phyloP scores from a whole-genome alignment of 176 grass and related monocot species.

The Tillandsia leiboldiana region DNA sequence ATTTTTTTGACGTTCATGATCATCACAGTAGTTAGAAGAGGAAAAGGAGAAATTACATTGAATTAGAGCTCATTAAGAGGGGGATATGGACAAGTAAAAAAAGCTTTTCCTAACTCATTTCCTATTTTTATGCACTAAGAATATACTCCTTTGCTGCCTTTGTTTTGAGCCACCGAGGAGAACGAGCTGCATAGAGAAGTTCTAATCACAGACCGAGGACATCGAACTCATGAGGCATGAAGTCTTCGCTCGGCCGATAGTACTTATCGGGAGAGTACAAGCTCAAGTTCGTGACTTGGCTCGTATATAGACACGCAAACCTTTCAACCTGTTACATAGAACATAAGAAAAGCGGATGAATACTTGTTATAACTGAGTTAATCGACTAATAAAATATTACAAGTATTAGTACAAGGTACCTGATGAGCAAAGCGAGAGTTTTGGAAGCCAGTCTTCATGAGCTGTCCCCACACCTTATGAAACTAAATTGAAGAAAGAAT shows the following conservation, averaged over 20 bases:
- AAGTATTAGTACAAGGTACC: constrained; percentile 23
- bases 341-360: background rate
- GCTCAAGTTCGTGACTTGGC: constrained; percentile 80
- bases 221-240: constrained; percentile 94
- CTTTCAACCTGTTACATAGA: constrained; percentile 63
- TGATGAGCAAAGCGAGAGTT: constrained; percentile 99
- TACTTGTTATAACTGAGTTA: constrained; percentile 2
- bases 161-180: background rate
- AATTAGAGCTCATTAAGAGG: no score
- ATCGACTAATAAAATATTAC: background rate
- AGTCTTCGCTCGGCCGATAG: constrained; percentile 96
- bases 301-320: constrained; percentile 89
- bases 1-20: no score
- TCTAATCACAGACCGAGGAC: constrained; percentile 44
- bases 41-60: no score
- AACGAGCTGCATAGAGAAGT: background rate
- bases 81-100: no score
- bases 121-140: no score
- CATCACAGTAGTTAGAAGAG: no score
- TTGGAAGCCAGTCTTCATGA: constrained; percentile 98
- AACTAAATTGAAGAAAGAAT: constrained; percentile 45
- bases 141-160: no score
- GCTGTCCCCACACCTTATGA: constrained; percentile 97
- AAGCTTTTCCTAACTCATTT: no score
- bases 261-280: constrained; percentile 91